These are phyloP conservation scores for Durio zibethinus DNA, from an alignment of 345 rosid genomes.

Conservation along the genomic window DNA sequence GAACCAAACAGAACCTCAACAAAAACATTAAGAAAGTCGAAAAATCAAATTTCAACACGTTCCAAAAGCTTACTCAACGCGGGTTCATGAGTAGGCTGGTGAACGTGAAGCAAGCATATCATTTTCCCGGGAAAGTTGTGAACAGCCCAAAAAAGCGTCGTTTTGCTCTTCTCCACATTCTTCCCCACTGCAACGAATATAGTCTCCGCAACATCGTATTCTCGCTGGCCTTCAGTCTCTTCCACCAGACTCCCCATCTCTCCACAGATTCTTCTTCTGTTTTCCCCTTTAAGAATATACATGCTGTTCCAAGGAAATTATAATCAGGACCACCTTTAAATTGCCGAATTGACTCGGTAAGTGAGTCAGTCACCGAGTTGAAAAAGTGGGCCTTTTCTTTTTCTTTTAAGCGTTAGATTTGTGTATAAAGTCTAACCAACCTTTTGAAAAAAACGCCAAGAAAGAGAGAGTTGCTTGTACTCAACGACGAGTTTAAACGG, in stretches of 20 bases:
- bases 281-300: not conserved
- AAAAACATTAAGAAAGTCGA: too few species aligned
- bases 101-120: conserved; percentile 79
- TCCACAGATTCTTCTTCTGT: conserved; percentile 6
- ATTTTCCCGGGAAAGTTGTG: conserved; percentile 58
- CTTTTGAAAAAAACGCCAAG: not conserved
- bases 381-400: conserved; percentile 4
- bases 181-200: conserved; percentile 80
- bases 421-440: not conserved
- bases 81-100: conserved; percentile 39
- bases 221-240: conserved; percentile 25
- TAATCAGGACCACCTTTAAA: not conserved
- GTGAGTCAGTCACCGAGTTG: conserved; percentile 6
- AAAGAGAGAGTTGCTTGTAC: conserved; percentile 4
- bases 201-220: conserved; percentile 49
- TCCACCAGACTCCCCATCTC: conserved; percentile 38
- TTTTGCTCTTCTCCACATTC: conserved; percentile 52
- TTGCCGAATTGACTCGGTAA: not conserved
- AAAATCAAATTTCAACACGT: conserved; percentile 8
- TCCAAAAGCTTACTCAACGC: conserved; percentile 49
- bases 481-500: not conserved
- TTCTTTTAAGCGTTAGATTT: not conserved
- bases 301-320: not conserved
- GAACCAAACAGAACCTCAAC: conserved; percentile 14
- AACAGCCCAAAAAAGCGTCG: conserved; percentile 64